phyloP scores from a whole-genome alignment of 164 flowering plant species.

The Vitis riparia region DNA sequence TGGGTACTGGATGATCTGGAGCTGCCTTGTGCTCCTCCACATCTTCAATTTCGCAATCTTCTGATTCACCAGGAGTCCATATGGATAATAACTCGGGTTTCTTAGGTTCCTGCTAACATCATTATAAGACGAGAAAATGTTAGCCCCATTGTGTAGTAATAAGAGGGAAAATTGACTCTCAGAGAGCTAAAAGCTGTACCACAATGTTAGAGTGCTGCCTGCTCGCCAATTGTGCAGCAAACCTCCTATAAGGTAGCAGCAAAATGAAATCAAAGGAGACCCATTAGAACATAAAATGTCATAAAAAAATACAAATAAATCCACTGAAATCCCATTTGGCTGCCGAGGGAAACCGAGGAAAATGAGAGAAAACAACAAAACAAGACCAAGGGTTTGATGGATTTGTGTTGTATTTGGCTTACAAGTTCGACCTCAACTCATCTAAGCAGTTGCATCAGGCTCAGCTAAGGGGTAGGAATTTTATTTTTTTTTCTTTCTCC shows the following conservation, averaged over 20 bases:
- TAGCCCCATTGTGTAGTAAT: too few relatives aligned
- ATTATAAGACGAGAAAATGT: neutral
- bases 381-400: too few relatives aligned
- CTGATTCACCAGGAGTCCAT: slow-evolving; percentile 26
- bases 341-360: too few relatives aligned
- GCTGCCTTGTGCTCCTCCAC: slow-evolving; percentile 28
- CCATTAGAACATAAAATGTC: neutral
- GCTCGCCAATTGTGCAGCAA: slow-evolving; percentile 36
- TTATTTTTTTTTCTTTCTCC: too few relatives aligned
- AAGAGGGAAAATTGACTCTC: neutral
- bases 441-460: too few relatives aligned
- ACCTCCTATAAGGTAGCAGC: slow-evolving; percentile 28
- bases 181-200: slow-evolving; percentile 18
- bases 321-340: too few relatives aligned
- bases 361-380: too few relatives aligned
- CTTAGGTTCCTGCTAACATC: slow-evolving; percentile 27
- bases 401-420: too few relatives aligned
- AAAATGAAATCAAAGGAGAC: neutral
- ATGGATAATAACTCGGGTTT: slow-evolving; percentile 25
- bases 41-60: slow-evolving; percentile 34
- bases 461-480: too few relatives aligned
- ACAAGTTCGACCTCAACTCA: too few relatives aligned
- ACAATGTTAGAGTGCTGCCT: slow-evolving; percentile 20
- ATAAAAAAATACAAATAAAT: neutral
- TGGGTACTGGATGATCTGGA: slow-evolving; percentile 44